These are phyloP conservation scores for Colletotrichum karsti DNA, from an alignment of 2,329 filamentous ascomycete species.

Conservation along the genomic window DNA sequence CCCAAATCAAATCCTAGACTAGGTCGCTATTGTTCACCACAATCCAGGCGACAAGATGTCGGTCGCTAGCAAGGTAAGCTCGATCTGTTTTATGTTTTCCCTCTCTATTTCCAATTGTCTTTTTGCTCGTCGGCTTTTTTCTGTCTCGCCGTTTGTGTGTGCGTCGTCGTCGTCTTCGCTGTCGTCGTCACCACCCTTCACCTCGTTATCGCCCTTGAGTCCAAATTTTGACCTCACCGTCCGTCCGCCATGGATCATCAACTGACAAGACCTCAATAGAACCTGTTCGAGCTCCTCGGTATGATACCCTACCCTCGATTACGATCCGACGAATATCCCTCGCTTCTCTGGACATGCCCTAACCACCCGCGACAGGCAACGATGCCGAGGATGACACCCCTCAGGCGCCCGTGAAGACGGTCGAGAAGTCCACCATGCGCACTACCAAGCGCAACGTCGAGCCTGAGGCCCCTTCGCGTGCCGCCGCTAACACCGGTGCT, in stretches of 20 bases:
- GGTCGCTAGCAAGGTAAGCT: constrained; percentile 32
- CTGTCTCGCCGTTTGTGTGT: not conserved
- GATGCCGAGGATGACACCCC: constrained; percentile 76
- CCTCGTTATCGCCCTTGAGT: not conserved
- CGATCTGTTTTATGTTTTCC: not conserved
- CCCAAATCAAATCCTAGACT: constrained; percentile 32
- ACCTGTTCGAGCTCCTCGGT: constrained; percentile 99
- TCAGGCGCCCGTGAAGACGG: constrained; percentile 83
- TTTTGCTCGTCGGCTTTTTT: not conserved
- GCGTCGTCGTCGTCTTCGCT: not conserved
- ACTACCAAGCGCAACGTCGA: constrained; percentile 86
- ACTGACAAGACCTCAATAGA: constrained; percentile 62
- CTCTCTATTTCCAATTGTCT: not conserved
- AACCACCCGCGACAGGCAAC: constrained; percentile 57
- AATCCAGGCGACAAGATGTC: constrained; percentile 35
- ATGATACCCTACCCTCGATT: constrained; percentile 51
- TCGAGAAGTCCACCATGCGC: constrained; percentile 83
- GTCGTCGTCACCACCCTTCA: not conserved
- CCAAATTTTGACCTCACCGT: not conserved
- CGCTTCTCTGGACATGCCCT: constrained; percentile 25
- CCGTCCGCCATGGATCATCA: not conserved
- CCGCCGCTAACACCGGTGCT: constrained; percentile 50
- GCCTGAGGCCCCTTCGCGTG: constrained; percentile 70
- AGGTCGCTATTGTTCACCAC: constrained; percentile 34
- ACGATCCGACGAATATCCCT: constrained; percentile 27